phyloP scores from a whole-genome alignment of 2,329 filamentous ascomycete species.

The Nemania bipapillata region DNA sequence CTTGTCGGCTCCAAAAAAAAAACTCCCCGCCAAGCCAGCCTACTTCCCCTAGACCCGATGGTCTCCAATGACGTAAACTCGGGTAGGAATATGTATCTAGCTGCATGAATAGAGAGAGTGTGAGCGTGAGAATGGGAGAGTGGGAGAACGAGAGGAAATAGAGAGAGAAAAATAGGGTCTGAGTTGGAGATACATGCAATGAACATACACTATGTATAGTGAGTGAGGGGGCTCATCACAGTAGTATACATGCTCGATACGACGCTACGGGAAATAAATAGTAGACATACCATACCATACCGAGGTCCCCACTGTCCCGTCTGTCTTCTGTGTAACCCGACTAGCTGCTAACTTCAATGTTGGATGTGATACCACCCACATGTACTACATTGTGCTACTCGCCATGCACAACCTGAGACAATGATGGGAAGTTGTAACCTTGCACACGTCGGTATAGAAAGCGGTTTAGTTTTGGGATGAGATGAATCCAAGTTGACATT shows the following conservation, averaged over 20 bases:
- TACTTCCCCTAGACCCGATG: background rate
- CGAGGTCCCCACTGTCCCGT: no score
- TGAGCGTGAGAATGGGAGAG: no score
- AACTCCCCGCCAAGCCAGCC: slow-evolving; percentile 31
- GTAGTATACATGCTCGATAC: background rate
- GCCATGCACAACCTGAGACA: background rate
- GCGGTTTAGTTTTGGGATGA: background rate
- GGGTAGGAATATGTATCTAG: background rate
- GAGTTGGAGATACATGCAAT: slow-evolving; percentile 14
- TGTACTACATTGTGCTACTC: background rate
- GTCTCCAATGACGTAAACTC: slow-evolving; percentile 25
- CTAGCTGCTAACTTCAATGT: background rate
- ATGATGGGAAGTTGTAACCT: background rate
- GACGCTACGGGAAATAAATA: slow-evolving; percentile 1
- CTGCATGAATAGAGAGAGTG: no score
- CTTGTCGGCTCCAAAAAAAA: background rate
- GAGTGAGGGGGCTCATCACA: background rate
- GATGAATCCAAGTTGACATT: background rate
- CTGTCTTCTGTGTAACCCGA: background rate
- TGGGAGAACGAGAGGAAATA: background rate
- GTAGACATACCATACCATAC: no score
- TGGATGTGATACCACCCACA: background rate
- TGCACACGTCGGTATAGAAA: background rate
- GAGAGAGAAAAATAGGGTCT: slow-evolving; percentile 11
- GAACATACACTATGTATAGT: background rate